Evolutionary conservation across 495 filamentous ascomycete genomes (phyloP).

Genomic region (Entonaema liquescens): DNA sequence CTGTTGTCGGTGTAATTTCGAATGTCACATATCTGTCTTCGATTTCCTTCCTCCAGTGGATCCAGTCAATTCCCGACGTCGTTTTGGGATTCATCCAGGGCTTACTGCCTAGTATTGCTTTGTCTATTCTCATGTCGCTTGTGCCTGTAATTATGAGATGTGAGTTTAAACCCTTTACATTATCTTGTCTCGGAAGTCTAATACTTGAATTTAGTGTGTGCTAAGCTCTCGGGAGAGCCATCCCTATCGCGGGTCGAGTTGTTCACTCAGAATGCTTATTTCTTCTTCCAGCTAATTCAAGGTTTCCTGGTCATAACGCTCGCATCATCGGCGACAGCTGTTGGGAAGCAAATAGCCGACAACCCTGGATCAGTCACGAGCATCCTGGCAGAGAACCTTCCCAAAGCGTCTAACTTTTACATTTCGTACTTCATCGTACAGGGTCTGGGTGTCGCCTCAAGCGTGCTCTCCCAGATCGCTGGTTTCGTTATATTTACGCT

Average conservation of each 20-base stretch:
- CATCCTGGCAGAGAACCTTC: constrained; percentile 78
- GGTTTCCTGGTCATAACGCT: constrained; percentile 91
- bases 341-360: constrained; percentile 67
- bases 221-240: constrained; percentile 80
- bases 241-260: constrained; percentile 82
- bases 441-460: constrained; percentile 82
- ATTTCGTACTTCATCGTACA: constrained; percentile 95
- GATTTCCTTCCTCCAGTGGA: constrained; percentile 76
- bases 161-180: constrained; percentile 39
- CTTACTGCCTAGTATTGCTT: constrained; percentile 79
- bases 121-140: constrained; percentile 88
- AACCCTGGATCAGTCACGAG: constrained; percentile 67
- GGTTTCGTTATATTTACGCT: constrained; percentile 81
- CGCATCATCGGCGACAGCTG: constrained; percentile 74
- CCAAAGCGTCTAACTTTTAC: constrained; percentile 90
- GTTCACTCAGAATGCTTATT: constrained; percentile 90
- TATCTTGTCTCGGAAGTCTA: constrained; percentile 5
- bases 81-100: constrained; percentile 87
- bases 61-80: constrained; percentile 71
- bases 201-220: constrained; percentile 59
- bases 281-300: constrained; percentile 93
- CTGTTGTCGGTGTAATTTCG: constrained; percentile 84
- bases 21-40: constrained; percentile 76
- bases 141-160: constrained; percentile 82
- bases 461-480: constrained; percentile 77